Evolutionary conservation across 2,329 filamentous ascomycete species (phyloP).

Genomic region (Diaporthe humulicola): DNA sequence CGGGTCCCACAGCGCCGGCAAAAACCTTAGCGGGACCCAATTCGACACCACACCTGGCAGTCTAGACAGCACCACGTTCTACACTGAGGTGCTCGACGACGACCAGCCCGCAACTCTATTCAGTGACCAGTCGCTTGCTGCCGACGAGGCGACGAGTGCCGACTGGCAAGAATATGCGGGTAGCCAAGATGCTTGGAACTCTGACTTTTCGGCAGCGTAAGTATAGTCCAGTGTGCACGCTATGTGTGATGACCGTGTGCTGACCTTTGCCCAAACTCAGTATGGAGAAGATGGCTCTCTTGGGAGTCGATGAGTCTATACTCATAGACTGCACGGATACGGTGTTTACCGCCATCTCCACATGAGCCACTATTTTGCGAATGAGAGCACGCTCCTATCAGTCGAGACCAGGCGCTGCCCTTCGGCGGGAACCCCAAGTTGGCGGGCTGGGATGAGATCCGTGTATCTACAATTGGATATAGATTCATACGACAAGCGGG

Average conservation of each 20-base stretch:
- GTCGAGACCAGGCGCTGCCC: too few relatives aligned
- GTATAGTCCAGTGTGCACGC: conserved; percentile 10
- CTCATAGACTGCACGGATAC: conserved; percentile 46
- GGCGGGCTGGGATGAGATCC: too few relatives aligned
- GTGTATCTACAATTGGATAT: too few relatives aligned
- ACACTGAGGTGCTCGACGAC: conserved; percentile 45
- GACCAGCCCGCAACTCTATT: conserved; percentile 43
- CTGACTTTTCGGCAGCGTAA: conserved; percentile 46
- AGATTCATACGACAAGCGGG: too few relatives aligned
- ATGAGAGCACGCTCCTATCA: too few relatives aligned
- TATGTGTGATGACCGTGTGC: conserved; percentile 29
- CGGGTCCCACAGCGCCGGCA: conserved; percentile 46
- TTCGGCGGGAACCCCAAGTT: too few relatives aligned
- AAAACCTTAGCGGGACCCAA: conserved; percentile 41
- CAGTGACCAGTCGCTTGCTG: conserved; percentile 45
- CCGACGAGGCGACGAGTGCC: conserved; percentile 42
- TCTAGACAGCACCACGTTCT: conserved; percentile 44
- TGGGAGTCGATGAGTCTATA: conserved; percentile 44
- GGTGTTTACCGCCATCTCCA: not conserved
- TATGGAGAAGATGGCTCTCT: conserved; percentile 45
- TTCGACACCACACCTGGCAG: conserved; percentile 44
- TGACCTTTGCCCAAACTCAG: not conserved
- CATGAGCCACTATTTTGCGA: too few relatives aligned
- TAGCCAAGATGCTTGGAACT: conserved; percentile 42
- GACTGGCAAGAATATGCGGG: conserved; percentile 44